phyloP scores from a whole-genome alignment of 2,329 filamentous ascomycete genomes.

The Aspergillus neotritici region DNA sequence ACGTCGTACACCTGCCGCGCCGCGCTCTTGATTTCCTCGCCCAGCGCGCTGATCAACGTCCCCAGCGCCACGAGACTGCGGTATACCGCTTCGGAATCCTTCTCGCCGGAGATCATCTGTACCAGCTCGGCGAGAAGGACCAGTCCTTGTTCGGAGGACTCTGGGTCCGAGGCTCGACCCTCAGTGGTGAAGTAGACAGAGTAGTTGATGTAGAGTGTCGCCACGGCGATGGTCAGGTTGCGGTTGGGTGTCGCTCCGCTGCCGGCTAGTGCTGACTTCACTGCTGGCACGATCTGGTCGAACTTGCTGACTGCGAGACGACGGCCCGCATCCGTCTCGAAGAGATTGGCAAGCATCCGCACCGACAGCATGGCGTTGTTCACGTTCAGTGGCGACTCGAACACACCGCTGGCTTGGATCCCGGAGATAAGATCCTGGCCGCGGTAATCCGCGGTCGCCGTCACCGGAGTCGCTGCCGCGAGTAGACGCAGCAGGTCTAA shows the following conservation, averaged over 20 bases:
- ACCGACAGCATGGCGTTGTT: conserved; percentile 87
- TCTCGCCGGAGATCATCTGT: conserved; percentile 59
- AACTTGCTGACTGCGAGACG: conserved; percentile 55
- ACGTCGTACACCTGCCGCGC: conserved; percentile 55
- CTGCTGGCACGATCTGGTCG: conserved; percentile 56
- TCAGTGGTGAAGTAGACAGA: conserved; percentile 62
- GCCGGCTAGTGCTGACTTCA: conserved; percentile 58
- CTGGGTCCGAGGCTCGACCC: conserved; percentile 32
- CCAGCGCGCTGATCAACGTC: conserved; percentile 60
- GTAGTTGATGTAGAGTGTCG: conserved; percentile 80
- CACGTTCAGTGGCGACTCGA: conserved; percentile 57
- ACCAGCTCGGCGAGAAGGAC: conserved; percentile 58
- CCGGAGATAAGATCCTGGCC: conserved; percentile 54
- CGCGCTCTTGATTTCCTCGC: conserved; percentile 54
- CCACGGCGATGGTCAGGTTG: conserved; percentile 74
- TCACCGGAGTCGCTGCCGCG: conserved; percentile 59
- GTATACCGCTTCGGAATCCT: conserved; percentile 77
- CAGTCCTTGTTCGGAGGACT: conserved; percentile 45
- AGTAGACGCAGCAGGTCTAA: conserved; percentile 84
- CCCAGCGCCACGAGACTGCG: conserved; percentile 76
- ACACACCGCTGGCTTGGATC: conserved; percentile 55
- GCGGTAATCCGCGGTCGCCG: conserved; percentile 56
- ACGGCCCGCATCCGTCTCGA: conserved; percentile 67
- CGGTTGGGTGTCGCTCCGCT: conserved; percentile 55
- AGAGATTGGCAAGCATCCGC: conserved; percentile 77